Evolutionary conservation across 2,329 filamentous ascomycete species (phyloP).

Genomic region (Ophiostoma australiae): DNA sequence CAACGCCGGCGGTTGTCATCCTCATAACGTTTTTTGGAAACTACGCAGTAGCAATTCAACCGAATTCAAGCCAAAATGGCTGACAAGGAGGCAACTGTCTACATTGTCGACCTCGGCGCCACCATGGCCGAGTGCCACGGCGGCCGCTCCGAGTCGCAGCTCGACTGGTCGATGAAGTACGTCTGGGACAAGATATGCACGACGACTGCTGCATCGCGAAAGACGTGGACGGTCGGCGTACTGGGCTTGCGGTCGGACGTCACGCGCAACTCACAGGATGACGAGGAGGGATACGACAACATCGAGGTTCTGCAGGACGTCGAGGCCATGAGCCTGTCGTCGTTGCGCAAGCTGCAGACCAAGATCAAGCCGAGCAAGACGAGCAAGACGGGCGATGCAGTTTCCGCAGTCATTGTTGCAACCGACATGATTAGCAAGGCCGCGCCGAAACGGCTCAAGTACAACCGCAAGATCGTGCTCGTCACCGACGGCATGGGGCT

Average conservation of each 20-base stretch:
- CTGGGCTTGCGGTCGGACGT: conserved; percentile 77
- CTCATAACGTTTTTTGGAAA: not conserved
- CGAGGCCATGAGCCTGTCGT: conserved; percentile 57
- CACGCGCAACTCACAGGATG: conserved; percentile 60
- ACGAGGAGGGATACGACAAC: conserved; percentile 71
- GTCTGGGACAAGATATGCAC: conserved; percentile 89
- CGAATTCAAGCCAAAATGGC: conserved; percentile 55
- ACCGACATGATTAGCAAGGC: conserved; percentile 72
- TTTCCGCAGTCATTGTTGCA: conserved; percentile 82
- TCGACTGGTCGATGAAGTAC: conserved; percentile 87
- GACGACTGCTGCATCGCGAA: conserved; percentile 63
- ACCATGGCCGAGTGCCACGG: conserved; percentile 73
- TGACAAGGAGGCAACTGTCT: conserved; percentile 87
- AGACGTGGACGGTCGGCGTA: conserved; percentile 71
- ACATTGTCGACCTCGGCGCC: conserved; percentile 79
- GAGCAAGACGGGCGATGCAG: conserved; percentile 64
- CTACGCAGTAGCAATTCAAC: not conserved
- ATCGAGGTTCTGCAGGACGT: conserved; percentile 73
- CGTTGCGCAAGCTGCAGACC: conserved; percentile 60
- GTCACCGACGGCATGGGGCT: conserved; percentile 73
- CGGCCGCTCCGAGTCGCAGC: conserved; percentile 70
- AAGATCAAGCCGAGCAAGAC: conserved; percentile 64
- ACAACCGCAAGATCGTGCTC: conserved; percentile 72
- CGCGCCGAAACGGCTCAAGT: conserved; percentile 78
- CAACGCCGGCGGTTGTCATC: not conserved